Evolutionary conservation across 768 basidiomycete species (phyloP), one percentile per base, ranked within the genome.

Genomic region (Psilocybe azurescens): DNA sequence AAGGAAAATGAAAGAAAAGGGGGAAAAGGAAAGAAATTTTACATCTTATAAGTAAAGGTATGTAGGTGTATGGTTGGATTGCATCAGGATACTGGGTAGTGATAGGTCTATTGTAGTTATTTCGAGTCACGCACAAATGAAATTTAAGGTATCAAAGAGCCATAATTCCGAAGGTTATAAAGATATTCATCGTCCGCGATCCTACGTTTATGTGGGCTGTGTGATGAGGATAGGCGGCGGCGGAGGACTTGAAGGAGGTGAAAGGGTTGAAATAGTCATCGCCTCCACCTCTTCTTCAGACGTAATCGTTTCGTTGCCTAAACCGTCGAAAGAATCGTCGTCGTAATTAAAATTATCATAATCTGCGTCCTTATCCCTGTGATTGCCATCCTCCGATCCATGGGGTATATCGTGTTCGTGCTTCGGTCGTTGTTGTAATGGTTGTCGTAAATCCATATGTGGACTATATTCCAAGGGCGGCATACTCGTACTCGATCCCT

Each of bases 281-380:
- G 74, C 72, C 62, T 78, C 79, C 4, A 81, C 79, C 62, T 82
- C 79, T 51, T 79, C 80, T 59, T 81, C 80, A 1, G 79, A 80
- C 9, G 63, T 67, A 57, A 67, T 56, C 8, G 65, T 58, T 41
- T 58, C 53, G 55, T 68, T 65, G 48, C 60, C 57, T 67, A 58
- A 4, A 69, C 74, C 61, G 48, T 60, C 44, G 36, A 65, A 58
- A 24, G 59, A 60, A 9, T 44, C 29, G 36, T 65, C 60, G 20
- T n/a, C 48, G 5, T 56, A 33, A 38, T 56, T 56, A 46, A 36
- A 57, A 24, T 30, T 32, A 47, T 32, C 16, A 39, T 50, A 16
- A 33, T 56, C 57, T 6, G 46, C 57, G 20, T 59, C 56, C 29
- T 36, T 39, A 16, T 57, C 61, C 51, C 30, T 18, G 28, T 48